Conservation (phyloP, 495 filamentous ascomycete species). For the Penicillium herquei region DNA sequence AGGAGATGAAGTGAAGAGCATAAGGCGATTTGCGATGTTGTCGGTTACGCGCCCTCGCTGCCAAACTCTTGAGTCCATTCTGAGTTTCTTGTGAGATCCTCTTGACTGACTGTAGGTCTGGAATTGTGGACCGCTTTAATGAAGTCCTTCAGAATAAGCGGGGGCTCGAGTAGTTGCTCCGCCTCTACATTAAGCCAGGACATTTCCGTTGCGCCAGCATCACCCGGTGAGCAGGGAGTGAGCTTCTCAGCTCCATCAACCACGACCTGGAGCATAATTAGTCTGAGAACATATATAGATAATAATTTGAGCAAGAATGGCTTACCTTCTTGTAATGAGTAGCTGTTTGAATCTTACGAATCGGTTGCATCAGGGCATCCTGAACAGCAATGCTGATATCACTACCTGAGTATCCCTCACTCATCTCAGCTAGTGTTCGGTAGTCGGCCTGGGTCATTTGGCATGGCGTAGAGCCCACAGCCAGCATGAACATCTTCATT, state of each 20-base stretch:
- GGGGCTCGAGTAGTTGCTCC: constrained; percentile 80
- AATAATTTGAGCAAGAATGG: neutral
- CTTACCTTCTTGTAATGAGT: constrained; percentile 95
- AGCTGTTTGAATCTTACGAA: constrained; percentile 94
- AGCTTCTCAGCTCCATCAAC: constrained; percentile 71
- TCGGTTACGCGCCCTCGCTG: constrained; percentile 71
- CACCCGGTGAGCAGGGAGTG: constrained; percentile 93
- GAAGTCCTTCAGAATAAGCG: constrained; percentile 88
- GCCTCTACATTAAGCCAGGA: constrained; percentile 84
- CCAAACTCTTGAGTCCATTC: constrained; percentile 98
- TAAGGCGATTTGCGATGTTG: neutral
- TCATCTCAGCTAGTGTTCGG: constrained; percentile 70
- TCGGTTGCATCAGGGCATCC: constrained; percentile 96
- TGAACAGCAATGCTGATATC: constrained; percentile 97
- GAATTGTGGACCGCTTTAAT: constrained; percentile 85
- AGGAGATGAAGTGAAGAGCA: neutral
- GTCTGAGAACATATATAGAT: neutral
- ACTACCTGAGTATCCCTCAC: constrained; percentile 91
- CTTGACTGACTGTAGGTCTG: constrained; percentile 82
- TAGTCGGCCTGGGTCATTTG: constrained; percentile 78
- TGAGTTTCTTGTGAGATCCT: constrained; percentile 77
- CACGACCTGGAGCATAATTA: constrained; percentile 53
- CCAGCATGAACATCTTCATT: constrained; percentile 95
- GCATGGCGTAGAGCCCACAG: constrained; percentile 87
- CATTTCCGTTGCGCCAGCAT: constrained; percentile 83